Conservation (phyloP, 768 basidiomycete species). For the Russula abietina region DNA sequence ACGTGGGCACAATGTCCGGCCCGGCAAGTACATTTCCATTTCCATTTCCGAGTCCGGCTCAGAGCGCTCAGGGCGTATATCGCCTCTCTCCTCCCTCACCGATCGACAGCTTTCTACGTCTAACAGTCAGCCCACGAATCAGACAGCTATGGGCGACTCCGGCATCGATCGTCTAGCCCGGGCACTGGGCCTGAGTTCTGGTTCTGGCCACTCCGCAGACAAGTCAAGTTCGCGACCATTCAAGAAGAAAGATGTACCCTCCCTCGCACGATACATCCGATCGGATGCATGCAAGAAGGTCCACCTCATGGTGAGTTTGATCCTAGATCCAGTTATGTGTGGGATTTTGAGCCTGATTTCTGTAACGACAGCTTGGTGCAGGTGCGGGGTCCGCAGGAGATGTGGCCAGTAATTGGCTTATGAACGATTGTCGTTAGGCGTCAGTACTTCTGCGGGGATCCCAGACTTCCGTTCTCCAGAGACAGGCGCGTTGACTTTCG, state of each 20-base stretch:
- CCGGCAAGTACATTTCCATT: too few species aligned
- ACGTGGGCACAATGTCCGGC: too few species aligned
- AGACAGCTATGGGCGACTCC: background rate
- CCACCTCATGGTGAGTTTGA: conserved; percentile 29
- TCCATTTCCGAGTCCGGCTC: too few species aligned
- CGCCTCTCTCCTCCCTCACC: too few species aligned
- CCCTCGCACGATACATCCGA: conserved; percentile 31
- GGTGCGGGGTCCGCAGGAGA: conserved; percentile 14
- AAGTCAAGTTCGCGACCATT: conserved; percentile 3
- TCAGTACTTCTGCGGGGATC: conserved; percentile 76
- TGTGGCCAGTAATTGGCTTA: background rate
- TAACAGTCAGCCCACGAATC: background rate
- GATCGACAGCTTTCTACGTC: too few species aligned
- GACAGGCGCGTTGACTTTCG: conserved; percentile 49
- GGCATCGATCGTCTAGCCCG: background rate
- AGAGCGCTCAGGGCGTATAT: too few species aligned
- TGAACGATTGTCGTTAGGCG: conserved; percentile 38
- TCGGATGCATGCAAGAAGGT: conserved; percentile 30
- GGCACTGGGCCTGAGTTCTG: conserved; percentile 1
- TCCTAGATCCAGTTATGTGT: background rate
- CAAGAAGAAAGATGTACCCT: conserved; percentile 19
- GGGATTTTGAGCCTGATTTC: background rate
- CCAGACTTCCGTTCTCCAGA: conserved; percentile 87
- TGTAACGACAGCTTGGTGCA: conserved; percentile 20
- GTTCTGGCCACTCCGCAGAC: background rate